These are phyloP conservation scores for Pigoraptor vietnamica DNA, from an alignment of 78 protist species.

Conservation along the genomic window DNA sequence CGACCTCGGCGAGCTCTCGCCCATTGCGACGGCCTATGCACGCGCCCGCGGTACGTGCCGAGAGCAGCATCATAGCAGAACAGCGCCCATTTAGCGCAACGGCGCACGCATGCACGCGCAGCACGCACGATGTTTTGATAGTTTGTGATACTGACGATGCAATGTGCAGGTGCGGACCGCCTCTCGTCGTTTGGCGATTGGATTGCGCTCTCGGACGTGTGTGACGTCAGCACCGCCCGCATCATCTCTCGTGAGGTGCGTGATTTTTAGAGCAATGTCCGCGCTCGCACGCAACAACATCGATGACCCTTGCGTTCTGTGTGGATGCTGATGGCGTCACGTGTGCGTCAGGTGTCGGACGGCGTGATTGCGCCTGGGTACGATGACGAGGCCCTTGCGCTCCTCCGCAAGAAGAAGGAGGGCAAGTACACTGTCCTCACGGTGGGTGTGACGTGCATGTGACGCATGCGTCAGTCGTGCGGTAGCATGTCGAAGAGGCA, in stretches of 20 bases:
- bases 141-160: too few species aligned
- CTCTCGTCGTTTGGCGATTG: slow-evolving; percentile 74
- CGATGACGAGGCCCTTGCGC: slow-evolving; percentile 55
- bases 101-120: not conserved
- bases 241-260: slow-evolving; percentile 48
- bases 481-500: not conserved
- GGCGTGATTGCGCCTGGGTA: slow-evolving; percentile 76
- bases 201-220: slow-evolving; percentile 49
- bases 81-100: not conserved
- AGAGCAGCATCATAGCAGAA: too few species aligned
- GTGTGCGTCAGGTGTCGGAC: slow-evolving; percentile 27
- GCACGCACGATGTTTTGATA: too few species aligned
- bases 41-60: slow-evolving; percentile 69
- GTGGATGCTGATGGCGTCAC: not conserved
- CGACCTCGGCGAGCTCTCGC: slow-evolving; percentile 36
- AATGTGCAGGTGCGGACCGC: slow-evolving; percentile 30
- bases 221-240: slow-evolving; percentile 63
- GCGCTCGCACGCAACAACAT: too few species aligned
- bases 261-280: too few species aligned
- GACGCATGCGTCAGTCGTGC: not conserved
- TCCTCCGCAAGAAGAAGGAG: slow-evolving; percentile 62
- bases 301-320: too few species aligned
- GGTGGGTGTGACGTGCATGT: not conserved
- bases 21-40: slow-evolving; percentile 57
- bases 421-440: slow-evolving; percentile 48